Evolutionary conservation across 2,329 filamentous ascomycete genomes (phyloP), one percentile per base, ranked within the genome.

Genomic region (Parastagonospora nodorum): DNA sequence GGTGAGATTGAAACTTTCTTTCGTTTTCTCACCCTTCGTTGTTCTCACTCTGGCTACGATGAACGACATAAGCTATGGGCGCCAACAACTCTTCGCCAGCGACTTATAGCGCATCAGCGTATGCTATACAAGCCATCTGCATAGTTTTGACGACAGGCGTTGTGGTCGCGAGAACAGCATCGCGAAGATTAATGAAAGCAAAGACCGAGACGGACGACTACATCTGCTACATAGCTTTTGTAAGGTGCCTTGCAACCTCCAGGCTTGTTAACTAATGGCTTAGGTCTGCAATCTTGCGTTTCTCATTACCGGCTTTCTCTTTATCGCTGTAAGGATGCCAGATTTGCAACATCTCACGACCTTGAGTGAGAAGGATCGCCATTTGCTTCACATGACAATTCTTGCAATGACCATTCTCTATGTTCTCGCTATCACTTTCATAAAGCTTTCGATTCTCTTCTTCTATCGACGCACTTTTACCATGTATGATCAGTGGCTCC

Each of bases 401-500:
- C 37, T 42, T n/a, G 31, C 46, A n/a, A 33, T 53, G 15, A 45
- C 52, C 14, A 38, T 53, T n/a, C 30, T 55, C 5, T 58, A 58
- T 42, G 36, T 58, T 24, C 16, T 47, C 32, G 16, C 47, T 4
- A 56, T 56, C 5, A 56, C 53, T 1, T 49, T 51, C 24, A 44
- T 53, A 19, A 58, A 58, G 35, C 31, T 47, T 6, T 56, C 52
- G n/a, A 56, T 58, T 12, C 35, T 56, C 4, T 58, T 58, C 39
- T 37, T 58, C 8, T 58, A 53, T 31, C 43, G 47, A 11, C 48
- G 55, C 9, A 58, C 44, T 11, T 56, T 58, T 15, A 53, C 44
- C 2, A 46, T 53, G 45, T 42, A 46, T 24, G 49, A 46, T 28
- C 39, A 30, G 5, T 56, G 47, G 47, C 51, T 53, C 35, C 46